Percentiles rank a stretch among this genome's conserved stretches.
These are phyloP conservation scores for Mikania micrantha DNA, from an alignment of 129 eudicot genomes.

Conservation along the genomic window DNA sequence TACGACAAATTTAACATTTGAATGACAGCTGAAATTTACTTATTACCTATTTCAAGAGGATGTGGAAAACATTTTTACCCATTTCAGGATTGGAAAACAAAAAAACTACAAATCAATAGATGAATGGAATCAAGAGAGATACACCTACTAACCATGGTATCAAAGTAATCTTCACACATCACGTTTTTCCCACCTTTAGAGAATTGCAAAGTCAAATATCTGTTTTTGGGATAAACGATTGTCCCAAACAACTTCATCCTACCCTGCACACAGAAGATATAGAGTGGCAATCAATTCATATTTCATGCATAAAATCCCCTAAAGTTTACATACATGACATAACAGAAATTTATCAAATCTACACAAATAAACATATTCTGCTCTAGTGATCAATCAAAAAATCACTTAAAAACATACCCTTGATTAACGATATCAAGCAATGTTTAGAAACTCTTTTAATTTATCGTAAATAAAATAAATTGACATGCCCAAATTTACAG, in stretches of 20 bases:
- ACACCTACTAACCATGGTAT: constrained; percentile 62
- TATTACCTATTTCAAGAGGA: neutral
- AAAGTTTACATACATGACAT: neutral
- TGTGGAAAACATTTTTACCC: neutral
- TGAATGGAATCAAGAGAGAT: neutral
- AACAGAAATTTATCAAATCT: too few species aligned
- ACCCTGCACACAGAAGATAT: constrained; percentile 39
- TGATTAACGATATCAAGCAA: too few species aligned
- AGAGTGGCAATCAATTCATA: neutral
- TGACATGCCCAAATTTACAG: neutral
- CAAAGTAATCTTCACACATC: constrained; percentile 90
- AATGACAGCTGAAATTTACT: neutral
- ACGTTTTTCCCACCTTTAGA: constrained; percentile 94
- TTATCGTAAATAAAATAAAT: neutral
- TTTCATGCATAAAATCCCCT: neutral
- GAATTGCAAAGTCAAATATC: constrained; percentile 91
- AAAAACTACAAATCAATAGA: neutral
- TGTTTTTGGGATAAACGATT: constrained; percentile 72
- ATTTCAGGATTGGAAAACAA: neutral
- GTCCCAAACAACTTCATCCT: constrained; percentile 91
- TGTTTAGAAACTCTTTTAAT: neutral
- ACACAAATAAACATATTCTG: too few species aligned
- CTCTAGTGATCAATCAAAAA: too few species aligned
- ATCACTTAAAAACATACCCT: too few species aligned
- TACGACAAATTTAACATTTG: neutral